Evolutionary conservation across 257 asterid species (phyloP).

Genomic region (Lycium barbarum): DNA sequence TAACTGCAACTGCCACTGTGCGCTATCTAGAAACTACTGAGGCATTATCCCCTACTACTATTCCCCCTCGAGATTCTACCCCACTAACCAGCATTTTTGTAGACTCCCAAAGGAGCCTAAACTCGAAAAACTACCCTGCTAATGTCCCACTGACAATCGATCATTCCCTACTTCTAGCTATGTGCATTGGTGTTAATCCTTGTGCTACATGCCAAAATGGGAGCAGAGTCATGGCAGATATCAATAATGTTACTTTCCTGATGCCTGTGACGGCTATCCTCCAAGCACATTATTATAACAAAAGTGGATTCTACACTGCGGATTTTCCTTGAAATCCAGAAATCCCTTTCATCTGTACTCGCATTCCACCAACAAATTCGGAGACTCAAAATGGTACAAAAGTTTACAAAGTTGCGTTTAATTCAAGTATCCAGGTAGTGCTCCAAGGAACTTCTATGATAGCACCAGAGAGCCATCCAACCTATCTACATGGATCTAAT

Average conservation of each 20-base stretch:
- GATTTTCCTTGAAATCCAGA: constrained; percentile 77
- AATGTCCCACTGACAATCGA: constrained; percentile 54
- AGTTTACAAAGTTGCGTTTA: constrained; percentile 57
- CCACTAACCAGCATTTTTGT: constrained; percentile 46
- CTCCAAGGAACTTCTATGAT: constrained; percentile 66
- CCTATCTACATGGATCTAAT: constrained; percentile 71
- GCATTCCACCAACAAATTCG: constrained; percentile 61
- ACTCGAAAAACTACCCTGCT: constrained; percentile 57
- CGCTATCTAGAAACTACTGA: constrained; percentile 48
- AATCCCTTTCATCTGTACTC: constrained; percentile 64
- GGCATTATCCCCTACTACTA: constrained; percentile 43
- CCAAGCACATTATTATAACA: constrained; percentile 66
- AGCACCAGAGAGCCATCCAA: constrained; percentile 86
- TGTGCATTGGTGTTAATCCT: constrained; percentile 72
- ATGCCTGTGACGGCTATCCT: constrained; percentile 71
- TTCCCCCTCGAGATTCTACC: constrained; percentile 64
- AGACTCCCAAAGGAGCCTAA: constrained; percentile 65
- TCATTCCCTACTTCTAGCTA: constrained; percentile 58
- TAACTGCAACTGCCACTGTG: constrained; percentile 51
- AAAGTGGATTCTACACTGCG: constrained; percentile 60
- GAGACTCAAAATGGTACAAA: constrained; percentile 69
- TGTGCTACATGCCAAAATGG: constrained; percentile 62
- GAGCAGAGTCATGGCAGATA: constrained; percentile 54
- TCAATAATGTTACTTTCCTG: constrained; percentile 72
- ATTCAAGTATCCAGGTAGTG: constrained; percentile 69